These are phyloP conservation scores for Aureobasidium sp. DNA, from an alignment of 2,329 filamentous ascomycete genomes.

Conservation along the genomic window DNA sequence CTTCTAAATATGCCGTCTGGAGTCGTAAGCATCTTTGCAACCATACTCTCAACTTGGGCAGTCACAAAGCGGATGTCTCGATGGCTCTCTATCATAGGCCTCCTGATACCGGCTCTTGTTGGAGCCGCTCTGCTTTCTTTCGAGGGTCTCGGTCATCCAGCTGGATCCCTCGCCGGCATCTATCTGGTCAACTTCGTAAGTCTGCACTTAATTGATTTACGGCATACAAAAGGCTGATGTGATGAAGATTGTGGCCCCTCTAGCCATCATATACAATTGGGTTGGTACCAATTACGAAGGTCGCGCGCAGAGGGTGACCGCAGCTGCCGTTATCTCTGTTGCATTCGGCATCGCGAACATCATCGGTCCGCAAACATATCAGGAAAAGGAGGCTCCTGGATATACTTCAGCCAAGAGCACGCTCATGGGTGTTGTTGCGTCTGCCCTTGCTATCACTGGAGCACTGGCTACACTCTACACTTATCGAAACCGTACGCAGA, in stretches of 20 bases:
- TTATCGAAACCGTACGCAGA: not conserved
- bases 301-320: conserved; percentile 75
- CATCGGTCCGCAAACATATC: conserved; percentile 40
- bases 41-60: conserved; percentile 52
- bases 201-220: not conserved
- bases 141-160: conserved; percentile 16
- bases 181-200: conserved; percentile 34
- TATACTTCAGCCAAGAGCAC: conserved; percentile 44
- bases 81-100: conserved; percentile 57
- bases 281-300: conserved; percentile 67
- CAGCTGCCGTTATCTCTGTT: conserved; percentile 63
- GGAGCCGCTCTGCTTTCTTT: conserved; percentile 62
- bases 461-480: not conserved
- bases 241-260: not conserved
- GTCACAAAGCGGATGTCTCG: conserved; percentile 53
- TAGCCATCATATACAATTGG: conserved; percentile 36
- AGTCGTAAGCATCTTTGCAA: conserved; percentile 58
- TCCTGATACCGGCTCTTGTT: conserved; percentile 53
- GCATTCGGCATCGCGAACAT: conserved; percentile 36
- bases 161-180: conserved; percentile 31
- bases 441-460: conserved; percentile 1
- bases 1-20: conserved; percentile 64
- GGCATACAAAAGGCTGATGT: not conserved
- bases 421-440: not conserved
- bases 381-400: conserved; percentile 34